Evolutionary conservation across 2,329 filamentous ascomycete genomes (phyloP).

Genomic region (Coleophoma crateriformis): DNA sequence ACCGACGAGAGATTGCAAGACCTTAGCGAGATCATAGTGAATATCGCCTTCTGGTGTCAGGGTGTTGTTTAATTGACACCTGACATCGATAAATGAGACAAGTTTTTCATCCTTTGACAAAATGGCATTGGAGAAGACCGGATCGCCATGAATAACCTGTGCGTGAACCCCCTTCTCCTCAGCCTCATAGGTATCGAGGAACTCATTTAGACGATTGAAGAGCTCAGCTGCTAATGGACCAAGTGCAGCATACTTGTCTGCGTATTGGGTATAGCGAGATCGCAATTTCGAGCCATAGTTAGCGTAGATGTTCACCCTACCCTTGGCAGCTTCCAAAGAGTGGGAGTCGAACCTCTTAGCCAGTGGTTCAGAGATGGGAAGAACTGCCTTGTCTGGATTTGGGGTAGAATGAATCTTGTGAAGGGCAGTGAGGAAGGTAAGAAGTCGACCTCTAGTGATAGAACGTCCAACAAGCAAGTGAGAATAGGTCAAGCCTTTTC

Average conservation of each 20-base stretch:
- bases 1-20: slow-evolving; percentile 24
- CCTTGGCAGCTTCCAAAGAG: slow-evolving; percentile 11
- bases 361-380: slow-evolving; percentile 17
- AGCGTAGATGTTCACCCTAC: slow-evolving; percentile 22
- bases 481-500: slow-evolving; percentile 22
- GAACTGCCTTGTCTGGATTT: slow-evolving; percentile 10
- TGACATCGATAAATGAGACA: slow-evolving; percentile 26
- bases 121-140: slow-evolving; percentile 27
- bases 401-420: slow-evolving; percentile 19
- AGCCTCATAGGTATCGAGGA: slow-evolving; percentile 25
- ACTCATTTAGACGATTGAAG: slow-evolving; percentile 20
- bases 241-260: slow-evolving; percentile 17
- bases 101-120: slow-evolving; percentile 18
- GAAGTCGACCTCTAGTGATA: slow-evolving; percentile 23
- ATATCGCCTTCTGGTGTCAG: slow-evolving; percentile 25
- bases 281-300: slow-evolving; percentile 21
- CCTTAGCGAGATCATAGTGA: slow-evolving; percentile 26
- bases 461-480: slow-evolving; percentile 25
- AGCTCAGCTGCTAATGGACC: slow-evolving; percentile 18
- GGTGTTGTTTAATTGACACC: slow-evolving; percentile 22
- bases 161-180: slow-evolving; percentile 21
- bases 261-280: slow-evolving; percentile 15
- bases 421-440: slow-evolving; percentile 17
- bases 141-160: slow-evolving; percentile 24
- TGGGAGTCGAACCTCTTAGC: slow-evolving; percentile 17